A percentile compares a stretch with the other conserved stretches of the same genome.
These are phyloP conservation scores for Ascosphaera apis DNA, from an alignment of 2,329 filamentous ascomycete genomes.

Conservation along the genomic window DNA sequence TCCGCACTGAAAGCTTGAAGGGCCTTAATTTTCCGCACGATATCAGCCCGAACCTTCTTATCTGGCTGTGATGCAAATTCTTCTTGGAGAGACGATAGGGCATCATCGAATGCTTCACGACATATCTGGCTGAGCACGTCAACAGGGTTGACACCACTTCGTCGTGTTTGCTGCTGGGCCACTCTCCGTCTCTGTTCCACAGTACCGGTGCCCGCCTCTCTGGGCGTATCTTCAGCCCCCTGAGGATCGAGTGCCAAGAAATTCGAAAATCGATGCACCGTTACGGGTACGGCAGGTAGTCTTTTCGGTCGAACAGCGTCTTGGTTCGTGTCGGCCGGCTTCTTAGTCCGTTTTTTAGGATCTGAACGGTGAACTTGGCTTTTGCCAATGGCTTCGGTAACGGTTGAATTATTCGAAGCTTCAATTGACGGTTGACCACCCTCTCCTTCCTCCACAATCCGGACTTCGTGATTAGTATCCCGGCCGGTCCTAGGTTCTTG, in stretches of 20 bases:
- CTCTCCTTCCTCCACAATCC: neutral
- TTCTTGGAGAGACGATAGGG: conserved; percentile 19
- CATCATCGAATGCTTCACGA: conserved; percentile 26
- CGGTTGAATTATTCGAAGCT: neutral
- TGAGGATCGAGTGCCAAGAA: conserved; percentile 11
- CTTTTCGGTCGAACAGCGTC: neutral
- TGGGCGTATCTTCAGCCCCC: no score
- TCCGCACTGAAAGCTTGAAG: conserved; percentile 25
- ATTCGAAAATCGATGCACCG: conserved; percentile 19
- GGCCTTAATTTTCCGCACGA: conserved; percentile 23
- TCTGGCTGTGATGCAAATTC: conserved; percentile 19
- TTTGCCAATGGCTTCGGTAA: no score
- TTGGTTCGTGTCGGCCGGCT: neutral
- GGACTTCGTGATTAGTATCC: neutral
- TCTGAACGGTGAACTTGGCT: neutral
- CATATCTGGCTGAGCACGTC: conserved; percentile 29
- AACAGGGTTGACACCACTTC: conserved; percentile 25
- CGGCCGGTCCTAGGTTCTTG: conserved; percentile 1
- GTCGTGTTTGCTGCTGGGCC: conserved; percentile 3
- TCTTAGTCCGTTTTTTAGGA: conserved; percentile 3
- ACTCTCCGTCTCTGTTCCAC: no score
- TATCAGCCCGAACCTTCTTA: conserved; percentile 16
- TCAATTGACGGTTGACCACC: neutral
- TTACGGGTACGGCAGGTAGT: conserved; percentile 14
- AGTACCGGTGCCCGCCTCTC: no score